Evolutionary conservation across 2,329 filamentous ascomycete species (phyloP), one percentile per base, ranked within the genome.

Genomic region (Escovopsis weberi): DNA sequence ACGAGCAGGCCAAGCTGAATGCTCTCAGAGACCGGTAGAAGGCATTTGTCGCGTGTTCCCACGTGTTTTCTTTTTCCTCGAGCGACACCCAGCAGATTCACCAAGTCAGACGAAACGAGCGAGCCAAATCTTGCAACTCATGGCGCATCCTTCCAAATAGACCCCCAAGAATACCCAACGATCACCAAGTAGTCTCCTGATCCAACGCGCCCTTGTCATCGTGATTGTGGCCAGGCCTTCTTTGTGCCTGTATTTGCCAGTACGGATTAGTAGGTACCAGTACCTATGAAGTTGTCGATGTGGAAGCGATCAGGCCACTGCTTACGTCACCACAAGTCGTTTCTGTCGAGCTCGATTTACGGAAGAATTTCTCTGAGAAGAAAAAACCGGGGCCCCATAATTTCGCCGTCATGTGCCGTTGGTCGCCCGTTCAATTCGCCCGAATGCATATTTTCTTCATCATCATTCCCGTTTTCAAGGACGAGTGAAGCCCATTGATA

Each of bases 1-100:
- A 61, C 35, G 59, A 63, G 46, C 60, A 63, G 45, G 55, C 57
- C 33, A 63, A 62, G 43, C 40, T 62, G 19, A 43, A 51, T 26
- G 40, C 45, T 4, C 39, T 47, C 36, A 43, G 26, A 32, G 23
- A 37, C 12, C 35, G 5, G 37, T 23, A 47, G 26, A 41, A 40
- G 40, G n/a, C 34, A 36, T 30, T 4, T 11, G 23, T 32, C 28
- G 3, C 11, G 8, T 32, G 28, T 32, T 32, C 11, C 28, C 28
- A 9, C 28, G 10, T 30, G 28, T 30, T 30, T 23, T 36, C 23
- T 26, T 23, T 23, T 23, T 38, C 23, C 8, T 26, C 3, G 11
- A 23, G 18, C 11, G 33, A 40, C 2, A 40, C 23, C 33, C 33
- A 15, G 33, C 11, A 33, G 32, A n/a, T 34, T 40, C 10, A 18